Evolutionary conservation across 306 rosid genomes (phyloP).

Genomic region (Castanospermum australe): DNA sequence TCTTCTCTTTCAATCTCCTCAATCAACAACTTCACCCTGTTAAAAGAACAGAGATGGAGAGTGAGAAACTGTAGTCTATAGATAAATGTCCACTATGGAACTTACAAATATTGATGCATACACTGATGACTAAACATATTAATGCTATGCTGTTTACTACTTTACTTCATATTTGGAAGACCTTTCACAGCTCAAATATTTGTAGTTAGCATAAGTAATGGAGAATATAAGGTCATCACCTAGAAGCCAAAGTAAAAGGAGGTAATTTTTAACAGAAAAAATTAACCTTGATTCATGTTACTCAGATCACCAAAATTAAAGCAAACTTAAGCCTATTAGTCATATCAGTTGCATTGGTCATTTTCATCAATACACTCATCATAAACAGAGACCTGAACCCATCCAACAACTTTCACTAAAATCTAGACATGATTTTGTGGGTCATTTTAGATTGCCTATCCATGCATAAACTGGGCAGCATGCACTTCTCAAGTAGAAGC

Average conservation of each 20-base stretch:
- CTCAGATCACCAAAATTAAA: constrained; percentile 1
- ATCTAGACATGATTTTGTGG: background rate
- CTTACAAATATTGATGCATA: constrained; percentile 11
- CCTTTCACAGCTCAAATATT: background rate
- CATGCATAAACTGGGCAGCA: background rate
- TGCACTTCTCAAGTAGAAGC: constrained; percentile 6
- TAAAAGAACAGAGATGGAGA: constrained; percentile 27
- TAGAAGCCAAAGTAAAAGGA: constrained; percentile 10
- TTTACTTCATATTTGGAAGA: constrained; percentile 15
- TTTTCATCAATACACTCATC: background rate
- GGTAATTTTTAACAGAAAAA: background rate
- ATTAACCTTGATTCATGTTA: constrained; percentile 5
- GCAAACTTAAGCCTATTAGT: constrained; percentile 10
- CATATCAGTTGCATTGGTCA: constrained; percentile 7
- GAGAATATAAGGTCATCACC: constrained; percentile 12
- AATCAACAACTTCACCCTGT: constrained; percentile 82
- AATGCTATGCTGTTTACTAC: background rate
- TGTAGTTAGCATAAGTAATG: background rate
- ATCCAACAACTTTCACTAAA: constrained; percentile 16
- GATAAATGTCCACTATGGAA: constrained; percentile 9
- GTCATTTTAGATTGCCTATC: constrained; percentile 4
- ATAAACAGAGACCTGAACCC: background rate
- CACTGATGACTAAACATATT: background rate
- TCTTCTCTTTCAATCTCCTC: constrained; percentile 94
- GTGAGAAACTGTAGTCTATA: constrained; percentile 8